Percentiles rank a stretch among this genome's conserved stretches.
Conservation (phyloP, 148 eudicot species). For the Fallopia convolvulus region DNA sequence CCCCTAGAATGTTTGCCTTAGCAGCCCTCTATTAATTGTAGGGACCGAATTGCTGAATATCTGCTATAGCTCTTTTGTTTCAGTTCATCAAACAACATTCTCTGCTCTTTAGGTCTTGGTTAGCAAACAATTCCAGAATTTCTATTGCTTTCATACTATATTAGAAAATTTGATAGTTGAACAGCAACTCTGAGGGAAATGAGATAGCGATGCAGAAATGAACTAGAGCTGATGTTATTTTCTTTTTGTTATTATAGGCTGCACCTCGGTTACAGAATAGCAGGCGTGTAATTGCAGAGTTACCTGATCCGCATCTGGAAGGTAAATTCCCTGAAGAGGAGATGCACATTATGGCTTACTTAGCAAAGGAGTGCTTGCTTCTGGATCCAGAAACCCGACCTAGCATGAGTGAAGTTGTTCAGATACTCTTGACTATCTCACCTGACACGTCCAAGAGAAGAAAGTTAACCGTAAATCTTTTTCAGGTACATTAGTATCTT, state of each 20-base stretch:
- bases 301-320: constrained; percentile 64
- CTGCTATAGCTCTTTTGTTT: background rate
- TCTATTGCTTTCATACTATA: background rate
- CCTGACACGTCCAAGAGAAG: constrained; percentile 58
- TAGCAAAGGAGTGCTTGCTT: constrained; percentile 91
- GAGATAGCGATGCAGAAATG: background rate
- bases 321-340: constrained; percentile 74
- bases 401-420: constrained; percentile 92
- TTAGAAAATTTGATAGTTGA: background rate
- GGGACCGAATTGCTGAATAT: background rate
- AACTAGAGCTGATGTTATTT: background rate
- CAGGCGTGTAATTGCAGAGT: constrained; percentile 51
- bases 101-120: background rate
- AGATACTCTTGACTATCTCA: constrained; percentile 77
- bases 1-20: background rate
- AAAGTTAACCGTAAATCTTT: constrained; percentile 38
- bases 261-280: constrained; percentile 68
- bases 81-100: background rate
- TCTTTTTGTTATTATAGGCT: constrained; percentile 40
- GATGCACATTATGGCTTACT: constrained; percentile 83
- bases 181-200: too few species aligned
- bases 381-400: constrained; percentile 94
- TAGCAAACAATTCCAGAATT: background rate
- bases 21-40: background rate
- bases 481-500: constrained; percentile 38